Evolutionary conservation across 257 asterid species (phyloP), one percentile per base, ranked within the genome.

Genomic region (Solanum piurae): DNA sequence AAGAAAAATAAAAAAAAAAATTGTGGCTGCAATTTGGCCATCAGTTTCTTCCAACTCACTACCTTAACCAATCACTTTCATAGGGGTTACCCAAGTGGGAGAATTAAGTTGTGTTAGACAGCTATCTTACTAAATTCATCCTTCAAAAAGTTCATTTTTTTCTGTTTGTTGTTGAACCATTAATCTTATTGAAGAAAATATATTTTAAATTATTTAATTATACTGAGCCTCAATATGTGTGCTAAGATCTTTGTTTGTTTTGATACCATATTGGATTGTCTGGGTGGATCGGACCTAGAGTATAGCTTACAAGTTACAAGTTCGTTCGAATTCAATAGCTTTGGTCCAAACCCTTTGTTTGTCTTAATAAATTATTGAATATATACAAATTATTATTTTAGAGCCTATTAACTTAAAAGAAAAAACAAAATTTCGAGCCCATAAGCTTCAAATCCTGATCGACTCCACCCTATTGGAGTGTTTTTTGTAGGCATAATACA

Each of bases 21-120:
- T 69, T 87, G 76, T 87, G 89, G 87, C 84, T 87, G 33, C 84
- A 87, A 68, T 68, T 87, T 82, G 76, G n/a, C 83, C 72, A 83
- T 42, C 84, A 69, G 36, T 83, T 79, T 82, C 80, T 83, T 86
- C 85, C 76, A 46, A 46, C 42, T 23, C 87, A 71, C 25, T 29
- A 2, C n/a, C 18, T 75, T 40, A 49, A 55, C 64, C 66, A 55
- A 73, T 76, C 68, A 86, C 40, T 76, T 44, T 76, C 38, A 40
- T 87, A 64, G 72, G 33, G 33, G 33, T 64, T 64, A 1, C 72
- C 31, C 72, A 86, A 11, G 60, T 74, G 87, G 49, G 87, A 73
- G 84, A 88, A 86, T 74, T 73, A 87, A 86, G 55, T 87, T 40
- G 58, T 62, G 84, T 34, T 87, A 89, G 82, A 86, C 75, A 33